phyloP scores from a whole-genome alignment of 768 basidiomycete species.

The Russula lepida region DNA sequence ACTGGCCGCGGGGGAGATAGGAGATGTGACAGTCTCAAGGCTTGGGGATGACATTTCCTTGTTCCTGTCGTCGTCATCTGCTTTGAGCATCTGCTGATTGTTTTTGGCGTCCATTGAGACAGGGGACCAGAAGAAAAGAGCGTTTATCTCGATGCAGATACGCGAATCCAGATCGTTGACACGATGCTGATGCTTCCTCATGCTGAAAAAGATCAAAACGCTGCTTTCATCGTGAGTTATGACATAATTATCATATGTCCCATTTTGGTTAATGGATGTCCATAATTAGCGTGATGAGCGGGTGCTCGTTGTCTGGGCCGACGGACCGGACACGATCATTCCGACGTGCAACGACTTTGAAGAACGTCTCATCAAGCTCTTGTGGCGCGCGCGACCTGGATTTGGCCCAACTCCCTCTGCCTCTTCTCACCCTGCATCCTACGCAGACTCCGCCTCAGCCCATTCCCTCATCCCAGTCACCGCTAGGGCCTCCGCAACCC shows the following conservation, averaged over 20 bases:
- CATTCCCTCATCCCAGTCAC: constrained; percentile 26
- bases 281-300: constrained; percentile 64
- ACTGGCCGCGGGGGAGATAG: not conserved
- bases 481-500: constrained; percentile 2
- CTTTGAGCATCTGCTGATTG: not conserved
- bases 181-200: constrained; percentile 68
- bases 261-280: not conserved
- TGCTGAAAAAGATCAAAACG: constrained; percentile 43
- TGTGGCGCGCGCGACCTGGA: constrained; percentile 40
- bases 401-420: constrained; percentile 24
- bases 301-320: constrained; percentile 79
- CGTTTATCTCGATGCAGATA: constrained; percentile 41
- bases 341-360: constrained; percentile 44
- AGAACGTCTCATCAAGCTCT: constrained; percentile 46
- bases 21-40: not conserved
- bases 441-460: constrained; percentile 31
- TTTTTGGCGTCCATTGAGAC: constrained; percentile 8
- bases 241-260: not conserved
- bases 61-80: not conserved
- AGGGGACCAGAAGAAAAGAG: constrained; percentile 31
- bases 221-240: constrained; percentile 67
- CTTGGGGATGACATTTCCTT: not conserved
- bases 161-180: constrained; percentile 78
- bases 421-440: constrained; percentile 25
- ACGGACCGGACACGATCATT: constrained; percentile 70